These are phyloP conservation scores for Melastoma candidum DNA, from an alignment of 441 rosid genomes.

Conservation along the genomic window DNA sequence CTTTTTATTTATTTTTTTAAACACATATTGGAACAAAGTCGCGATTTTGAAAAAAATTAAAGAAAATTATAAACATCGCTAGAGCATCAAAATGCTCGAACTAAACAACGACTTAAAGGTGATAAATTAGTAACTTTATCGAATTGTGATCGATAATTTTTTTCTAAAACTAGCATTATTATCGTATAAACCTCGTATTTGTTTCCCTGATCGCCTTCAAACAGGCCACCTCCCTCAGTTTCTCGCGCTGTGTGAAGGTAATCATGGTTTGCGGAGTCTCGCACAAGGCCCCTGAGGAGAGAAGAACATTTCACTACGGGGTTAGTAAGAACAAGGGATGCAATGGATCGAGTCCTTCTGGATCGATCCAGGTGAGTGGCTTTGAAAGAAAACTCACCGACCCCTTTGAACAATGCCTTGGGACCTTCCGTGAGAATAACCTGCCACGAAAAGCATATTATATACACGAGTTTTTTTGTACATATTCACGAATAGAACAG, in stretches of 20 bases:
- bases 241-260: constrained; percentile 61
- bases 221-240: constrained; percentile 61
- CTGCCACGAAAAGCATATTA: constrained; percentile 20
- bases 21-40: no score
- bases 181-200: no score
- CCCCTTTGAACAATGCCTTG: constrained; percentile 75
- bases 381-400: constrained; percentile 8
- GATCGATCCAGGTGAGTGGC: neutral
- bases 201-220: constrained; percentile 32
- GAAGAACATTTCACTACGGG: neutral
- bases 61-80: no score
- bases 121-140: no score
- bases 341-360: neutral
- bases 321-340: neutral
- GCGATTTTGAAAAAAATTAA: no score
- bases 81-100: no score
- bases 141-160: no score
- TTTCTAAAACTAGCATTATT: no score
- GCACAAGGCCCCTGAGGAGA: constrained; percentile 59
- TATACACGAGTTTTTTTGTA: no score
- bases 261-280: constrained; percentile 77
- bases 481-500: no score
- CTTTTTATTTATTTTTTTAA: no score
- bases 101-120: no score
- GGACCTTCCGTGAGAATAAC: constrained; percentile 59